Conservation (phyloP, 495 filamentous ascomycete genomes). For the Evernia prunastri region DNA sequence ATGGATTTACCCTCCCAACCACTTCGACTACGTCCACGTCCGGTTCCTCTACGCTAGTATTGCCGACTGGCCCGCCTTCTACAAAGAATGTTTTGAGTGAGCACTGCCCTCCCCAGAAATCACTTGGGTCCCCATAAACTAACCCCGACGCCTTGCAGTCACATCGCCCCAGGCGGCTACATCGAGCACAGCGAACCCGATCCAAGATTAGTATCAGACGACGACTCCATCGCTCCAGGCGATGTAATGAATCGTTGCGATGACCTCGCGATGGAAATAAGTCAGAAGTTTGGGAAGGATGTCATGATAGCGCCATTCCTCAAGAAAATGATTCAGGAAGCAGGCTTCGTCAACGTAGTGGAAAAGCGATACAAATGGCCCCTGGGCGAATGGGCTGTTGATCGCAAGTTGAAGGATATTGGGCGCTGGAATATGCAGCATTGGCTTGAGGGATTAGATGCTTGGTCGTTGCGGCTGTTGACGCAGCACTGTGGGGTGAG, state of each 20-base stretch:
- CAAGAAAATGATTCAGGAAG: constrained; percentile 35
- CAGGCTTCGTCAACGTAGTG: constrained; percentile 54
- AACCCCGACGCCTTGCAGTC: constrained; percentile 23
- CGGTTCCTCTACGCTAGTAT: constrained; percentile 53
- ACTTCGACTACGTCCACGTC: constrained; percentile 62
- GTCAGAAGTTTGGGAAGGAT: constrained; percentile 43
- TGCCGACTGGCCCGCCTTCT: constrained; percentile 49
- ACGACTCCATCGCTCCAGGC: constrained; percentile 42
- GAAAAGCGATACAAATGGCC: constrained; percentile 58
- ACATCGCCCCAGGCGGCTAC: constrained; percentile 58
- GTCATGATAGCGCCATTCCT: constrained; percentile 42
- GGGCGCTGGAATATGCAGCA: constrained; percentile 56
- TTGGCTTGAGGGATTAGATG: constrained; percentile 54
- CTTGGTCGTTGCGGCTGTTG: constrained; percentile 50
- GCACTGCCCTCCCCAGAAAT: neutral
- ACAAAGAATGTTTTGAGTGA: constrained; percentile 35
- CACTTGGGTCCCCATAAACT: neutral
- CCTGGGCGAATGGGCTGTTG: constrained; percentile 60
- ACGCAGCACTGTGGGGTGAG: constrained; percentile 47
- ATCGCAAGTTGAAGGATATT: constrained; percentile 56
- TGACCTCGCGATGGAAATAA: constrained; percentile 45
- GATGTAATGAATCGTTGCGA: constrained; percentile 49
- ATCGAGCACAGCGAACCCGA: constrained; percentile 53
- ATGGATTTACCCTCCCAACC: constrained; percentile 46
- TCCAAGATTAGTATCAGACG: constrained; percentile 44